Evolutionary conservation across 2,329 filamentous ascomycete species (phyloP), one percentile per base, ranked within the genome.

Genomic region (Cladosporium sp.): DNA sequence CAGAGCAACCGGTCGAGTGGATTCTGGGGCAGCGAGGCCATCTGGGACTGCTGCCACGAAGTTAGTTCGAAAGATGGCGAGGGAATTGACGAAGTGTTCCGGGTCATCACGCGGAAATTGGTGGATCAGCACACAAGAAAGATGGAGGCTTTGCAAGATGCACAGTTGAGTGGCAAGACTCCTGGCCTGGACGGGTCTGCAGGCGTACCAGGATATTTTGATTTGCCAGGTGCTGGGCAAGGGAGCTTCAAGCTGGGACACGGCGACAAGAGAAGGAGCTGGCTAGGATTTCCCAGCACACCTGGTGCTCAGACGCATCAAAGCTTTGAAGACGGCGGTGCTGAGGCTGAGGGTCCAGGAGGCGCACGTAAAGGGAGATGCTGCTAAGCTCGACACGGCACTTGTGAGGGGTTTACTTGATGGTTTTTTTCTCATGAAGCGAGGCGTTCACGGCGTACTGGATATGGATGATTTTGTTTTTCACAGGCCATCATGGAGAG

Each of bases 41-140:
- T 93, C 62, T 98, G 94, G 93, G 93, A 97, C 74, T 96, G 93
- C 69, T 98, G 94, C 78, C 95, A 98, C 78, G 95, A 99, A 81
- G 94, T 99, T 75, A 93, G 90, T 72, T 93, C 94, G 58, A 94
- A 96, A 82, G 93, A 90, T 74, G 93, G 93, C 65, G 93, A 97
- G 82, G 94, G 94, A 21, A 93, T 99, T 21, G 95, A 98, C 73
- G 95, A 98, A 79, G 93, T 99, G 0, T 98, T 98, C 74, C 86
- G 94, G 1, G 92, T 96, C 30, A 90, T 93, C 55, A 95, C 93
- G 10, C 84, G 96, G 73, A 96, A 96, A 80, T 80, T 90, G 21
- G 88, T 90, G 5, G 94, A 97, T 80, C 87, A 94, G 74, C 81
- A 84, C 67, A 82, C 89, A 52, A 83, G 83, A 65, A 83, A 82